Percentiles rank a stretch among this genome's conserved stretches.
phyloP scores from a whole-genome alignment of 2,329 filamentous ascomycete species.

The Pleoardoris graminearum region DNA sequence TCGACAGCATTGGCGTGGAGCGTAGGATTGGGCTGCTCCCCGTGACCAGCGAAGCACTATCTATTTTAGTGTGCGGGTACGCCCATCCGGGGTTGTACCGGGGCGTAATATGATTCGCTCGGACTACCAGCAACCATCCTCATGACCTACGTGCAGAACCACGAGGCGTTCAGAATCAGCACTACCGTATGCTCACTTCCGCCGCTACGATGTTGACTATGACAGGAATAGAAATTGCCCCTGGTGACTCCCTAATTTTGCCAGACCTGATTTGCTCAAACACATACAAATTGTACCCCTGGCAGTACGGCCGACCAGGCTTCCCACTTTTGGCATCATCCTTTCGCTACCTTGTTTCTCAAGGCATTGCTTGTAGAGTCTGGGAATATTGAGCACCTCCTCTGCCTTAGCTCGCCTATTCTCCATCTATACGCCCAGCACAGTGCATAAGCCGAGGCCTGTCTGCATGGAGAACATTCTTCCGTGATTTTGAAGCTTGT shows the following conservation, averaged over 20 bases:
- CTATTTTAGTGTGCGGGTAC: neutral
- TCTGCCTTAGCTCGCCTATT: neutral
- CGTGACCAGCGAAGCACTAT: conserved; percentile 2
- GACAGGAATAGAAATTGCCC: neutral
- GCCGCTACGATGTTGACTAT: neutral
- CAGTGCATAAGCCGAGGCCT: conserved; percentile 20
- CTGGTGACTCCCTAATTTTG: neutral
- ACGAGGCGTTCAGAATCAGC: neutral
- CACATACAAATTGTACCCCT: neutral
- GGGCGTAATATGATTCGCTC: conserved; percentile 14
- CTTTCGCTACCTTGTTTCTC: neutral
- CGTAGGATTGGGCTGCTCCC: conserved; percentile 5
- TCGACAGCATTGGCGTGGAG: neutral
- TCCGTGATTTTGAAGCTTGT: conserved; percentile 19
- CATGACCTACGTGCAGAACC: too few relatives aligned
- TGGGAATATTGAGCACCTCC: conserved; percentile 12
- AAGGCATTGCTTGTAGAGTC: neutral
- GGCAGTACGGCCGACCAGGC: neutral
- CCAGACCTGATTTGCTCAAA: neutral
- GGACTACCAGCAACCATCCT: neutral
- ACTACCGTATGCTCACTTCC: neutral
- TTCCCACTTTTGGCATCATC: neutral
- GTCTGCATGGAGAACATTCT: conserved; percentile 10
- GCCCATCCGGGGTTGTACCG: conserved; percentile 1
- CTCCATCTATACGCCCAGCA: neutral